These are phyloP conservation scores for Helicostylum pulchrum DNA, from an alignment of 192 early-diverging fungal genomes.

Conservation along the genomic window DNA sequence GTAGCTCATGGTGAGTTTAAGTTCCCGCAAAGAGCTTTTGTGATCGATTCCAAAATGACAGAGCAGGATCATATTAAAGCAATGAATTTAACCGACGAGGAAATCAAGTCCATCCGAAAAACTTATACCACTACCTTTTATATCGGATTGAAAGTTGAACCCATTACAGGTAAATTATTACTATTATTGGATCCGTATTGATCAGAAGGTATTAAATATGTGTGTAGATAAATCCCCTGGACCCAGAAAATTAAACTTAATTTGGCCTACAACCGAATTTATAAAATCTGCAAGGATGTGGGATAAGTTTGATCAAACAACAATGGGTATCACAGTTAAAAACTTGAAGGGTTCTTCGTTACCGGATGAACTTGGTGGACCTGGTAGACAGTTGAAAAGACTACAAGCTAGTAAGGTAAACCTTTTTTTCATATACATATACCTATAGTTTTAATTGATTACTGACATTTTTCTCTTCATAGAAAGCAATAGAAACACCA, in stretches of 20 bases:
- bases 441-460: too few relatives aligned
- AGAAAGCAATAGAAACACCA: too few relatives aligned
- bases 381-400: background rate
- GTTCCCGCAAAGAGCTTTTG: constrained; percentile 29
- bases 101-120: constrained; percentile 25
- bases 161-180: constrained; percentile 48
- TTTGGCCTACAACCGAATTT: constrained; percentile 81
- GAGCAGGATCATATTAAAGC: constrained; percentile 14
- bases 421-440: too few relatives aligned
- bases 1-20: constrained; percentile 65
- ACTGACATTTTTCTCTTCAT: too few relatives aligned
- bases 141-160: constrained; percentile 74
- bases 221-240: constrained; percentile 39
- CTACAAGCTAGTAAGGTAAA: constrained; percentile 4
- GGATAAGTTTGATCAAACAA: constrained; percentile 69
- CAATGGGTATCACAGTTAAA: constrained; percentile 65
- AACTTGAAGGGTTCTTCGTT: constrained; percentile 39
- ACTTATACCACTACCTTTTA: constrained; percentile 85
- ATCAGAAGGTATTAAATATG: background rate
- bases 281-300: constrained; percentile 74
- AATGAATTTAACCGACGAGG: constrained; percentile 13
- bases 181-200: background rate
- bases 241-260: constrained; percentile 70
- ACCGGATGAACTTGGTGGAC: constrained; percentile 4
- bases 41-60: constrained; percentile 10